Conservation (phyloP, 2,329 filamentous ascomycete genomes). For the Aspergillus niger region DNA sequence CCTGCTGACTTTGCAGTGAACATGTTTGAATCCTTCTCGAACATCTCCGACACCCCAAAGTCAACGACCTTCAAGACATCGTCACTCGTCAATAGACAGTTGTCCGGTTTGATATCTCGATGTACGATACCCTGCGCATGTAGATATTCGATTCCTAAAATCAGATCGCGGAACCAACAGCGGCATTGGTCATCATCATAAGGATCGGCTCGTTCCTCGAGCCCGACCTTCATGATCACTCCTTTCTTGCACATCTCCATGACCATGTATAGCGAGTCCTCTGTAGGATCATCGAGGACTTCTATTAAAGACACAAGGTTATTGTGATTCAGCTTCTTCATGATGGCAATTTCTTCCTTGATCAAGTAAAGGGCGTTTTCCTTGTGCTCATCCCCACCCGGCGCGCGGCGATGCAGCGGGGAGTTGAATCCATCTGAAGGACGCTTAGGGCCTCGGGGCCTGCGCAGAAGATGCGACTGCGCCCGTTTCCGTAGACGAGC, state of each 20-base stretch:
- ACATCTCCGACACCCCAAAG: slow-evolving; percentile 99
- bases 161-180: slow-evolving; percentile 91
- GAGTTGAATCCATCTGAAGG: slow-evolving; percentile 63
- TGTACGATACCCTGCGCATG: slow-evolving; percentile 95
- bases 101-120: slow-evolving; percentile 97
- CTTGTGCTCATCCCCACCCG: slow-evolving; percentile 54
- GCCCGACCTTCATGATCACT: slow-evolving; percentile 90
- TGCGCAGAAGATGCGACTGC: slow-evolving; percentile 81
- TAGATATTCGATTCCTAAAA: slow-evolving; percentile 92
- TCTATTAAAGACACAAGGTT: slow-evolving; percentile 94
- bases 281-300: slow-evolving; percentile 90
- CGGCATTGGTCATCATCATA: slow-evolving; percentile 82
- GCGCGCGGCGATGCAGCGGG: slow-evolving; percentile 63
- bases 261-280: slow-evolving; percentile 98
- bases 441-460: slow-evolving; percentile 57
- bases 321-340: slow-evolving; percentile 96
- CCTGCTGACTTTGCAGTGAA: slow-evolving; percentile 89
- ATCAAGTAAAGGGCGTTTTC: slow-evolving; percentile 82
- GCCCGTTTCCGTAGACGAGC: slow-evolving; percentile 83
- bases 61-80: slow-evolving; percentile 96
- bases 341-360: slow-evolving; percentile 94
- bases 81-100: slow-evolving; percentile 84
- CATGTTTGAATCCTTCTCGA: slow-evolving; percentile 86
- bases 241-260: slow-evolving; percentile 99
- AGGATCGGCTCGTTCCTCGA: slow-evolving; percentile 79